Conservation (phyloP, 345 rosid genomes). For the Aegle marmelos region DNA sequence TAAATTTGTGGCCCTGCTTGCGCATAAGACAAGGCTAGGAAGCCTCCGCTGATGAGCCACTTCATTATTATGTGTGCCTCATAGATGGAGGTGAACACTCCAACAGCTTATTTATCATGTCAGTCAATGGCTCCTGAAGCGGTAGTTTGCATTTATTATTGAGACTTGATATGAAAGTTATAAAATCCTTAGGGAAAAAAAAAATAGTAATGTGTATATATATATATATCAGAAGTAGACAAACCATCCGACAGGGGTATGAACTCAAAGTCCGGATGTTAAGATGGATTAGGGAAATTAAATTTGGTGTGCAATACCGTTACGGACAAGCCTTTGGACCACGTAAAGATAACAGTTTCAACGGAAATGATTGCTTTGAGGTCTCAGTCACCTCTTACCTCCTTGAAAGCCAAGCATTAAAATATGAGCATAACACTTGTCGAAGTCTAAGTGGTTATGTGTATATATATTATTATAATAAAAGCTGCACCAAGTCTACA, state of each 20-base stretch:
- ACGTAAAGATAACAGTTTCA: too few relatives aligned
- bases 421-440: neutral
- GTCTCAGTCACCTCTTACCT: neutral
- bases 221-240: neutral
- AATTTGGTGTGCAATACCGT: neutral
- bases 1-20: too few relatives aligned
- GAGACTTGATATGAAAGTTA: neutral
- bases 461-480: neutral
- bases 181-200: neutral
- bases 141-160: neutral
- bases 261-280: neutral
- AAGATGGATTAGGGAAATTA: neutral
- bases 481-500: neutral
- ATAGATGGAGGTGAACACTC: neutral
- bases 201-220: too few relatives aligned
- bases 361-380: neutral
- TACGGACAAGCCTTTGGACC: constrained; percentile 5
- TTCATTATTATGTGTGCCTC: too few relatives aligned
- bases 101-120: neutral
- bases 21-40: too few relatives aligned
- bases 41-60: too few relatives aligned
- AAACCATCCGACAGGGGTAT: neutral
- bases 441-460: neutral
- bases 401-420: neutral
- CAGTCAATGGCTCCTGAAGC: constrained; percentile 5